These are phyloP conservation scores for Moesziomyces globuligerus DNA, from an alignment of 1,284 basidiomycete species.

Conservation along the genomic window DNA sequence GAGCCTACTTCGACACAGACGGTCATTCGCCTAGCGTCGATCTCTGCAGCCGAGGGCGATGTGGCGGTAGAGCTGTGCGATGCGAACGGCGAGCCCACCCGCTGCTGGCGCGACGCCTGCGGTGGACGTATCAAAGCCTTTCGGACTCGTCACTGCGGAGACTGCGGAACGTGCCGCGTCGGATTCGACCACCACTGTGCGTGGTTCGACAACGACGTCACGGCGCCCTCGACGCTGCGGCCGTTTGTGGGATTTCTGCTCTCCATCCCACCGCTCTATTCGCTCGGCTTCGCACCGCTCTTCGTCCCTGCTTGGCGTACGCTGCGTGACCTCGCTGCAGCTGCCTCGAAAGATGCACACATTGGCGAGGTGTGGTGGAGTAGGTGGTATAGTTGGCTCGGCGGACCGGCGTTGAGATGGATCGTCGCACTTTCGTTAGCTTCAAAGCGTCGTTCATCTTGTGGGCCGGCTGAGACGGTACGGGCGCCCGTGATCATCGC, in stretches of 20 bases:
- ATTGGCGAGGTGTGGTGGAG: constrained; percentile 15
- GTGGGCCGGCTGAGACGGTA: too few species aligned
- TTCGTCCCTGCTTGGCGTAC: constrained; percentile 14
- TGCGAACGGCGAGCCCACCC: constrained; percentile 18
- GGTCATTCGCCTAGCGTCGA: background rate
- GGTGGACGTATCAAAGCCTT: constrained; percentile 19
- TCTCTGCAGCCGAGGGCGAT: background rate
- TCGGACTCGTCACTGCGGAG: constrained; percentile 41
- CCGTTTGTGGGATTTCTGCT: constrained; percentile 25
- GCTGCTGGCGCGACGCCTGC: constrained; percentile 33
- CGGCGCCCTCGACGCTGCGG: constrained; percentile 16
- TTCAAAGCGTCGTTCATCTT: background rate
- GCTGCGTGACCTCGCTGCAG: background rate
- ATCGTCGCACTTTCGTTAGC: constrained; percentile 18
- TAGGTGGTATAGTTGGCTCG: constrained; percentile 36
- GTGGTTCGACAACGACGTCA: constrained; percentile 50
- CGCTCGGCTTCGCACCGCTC: constrained; percentile 18
- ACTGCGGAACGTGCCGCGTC: constrained; percentile 35
- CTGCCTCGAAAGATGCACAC: constrained; percentile 3
- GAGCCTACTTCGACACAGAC: background rate
- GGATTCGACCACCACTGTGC: constrained; percentile 54
- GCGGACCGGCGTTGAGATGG: constrained; percentile 33
- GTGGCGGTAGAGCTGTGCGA: constrained; percentile 13
- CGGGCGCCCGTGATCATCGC: constrained; percentile 9
- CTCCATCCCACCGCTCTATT: constrained; percentile 23